These are phyloP conservation scores for Boletus semigastroideus DNA, from an alignment of 1,284 basidiomycete species.

Conservation along the genomic window DNA sequence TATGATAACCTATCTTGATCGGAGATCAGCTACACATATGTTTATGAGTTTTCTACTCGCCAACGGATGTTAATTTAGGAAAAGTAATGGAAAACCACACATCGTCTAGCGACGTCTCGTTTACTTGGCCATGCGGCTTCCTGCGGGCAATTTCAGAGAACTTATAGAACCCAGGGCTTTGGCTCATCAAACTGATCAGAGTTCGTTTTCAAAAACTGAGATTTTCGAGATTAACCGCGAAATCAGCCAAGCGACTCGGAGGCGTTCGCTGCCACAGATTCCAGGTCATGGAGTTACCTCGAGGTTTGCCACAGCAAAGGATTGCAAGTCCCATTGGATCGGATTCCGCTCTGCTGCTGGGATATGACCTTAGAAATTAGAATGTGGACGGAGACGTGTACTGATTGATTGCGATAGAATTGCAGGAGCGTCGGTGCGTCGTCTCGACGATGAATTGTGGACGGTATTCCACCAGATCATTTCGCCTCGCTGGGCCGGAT, in stretches of 20 bases:
- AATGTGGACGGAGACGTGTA: background rate
- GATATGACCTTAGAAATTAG: background rate
- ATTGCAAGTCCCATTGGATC: slow-evolving; percentile 1
- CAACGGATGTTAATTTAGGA: slow-evolving; percentile 15
- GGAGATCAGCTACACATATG: slow-evolving; percentile 19
- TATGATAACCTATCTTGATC: slow-evolving; percentile 37
- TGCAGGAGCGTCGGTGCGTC: slow-evolving; percentile 23
- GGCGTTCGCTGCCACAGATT: background rate
- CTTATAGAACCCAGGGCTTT: slow-evolving; percentile 4
- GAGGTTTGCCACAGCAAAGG: slow-evolving; percentile 4
- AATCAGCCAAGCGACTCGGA: slow-evolving; percentile 9
- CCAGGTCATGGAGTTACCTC: slow-evolving; percentile 4
- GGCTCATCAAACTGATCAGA: slow-evolving; percentile 24
- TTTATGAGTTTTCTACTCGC: slow-evolving; percentile 9
- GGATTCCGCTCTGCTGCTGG: slow-evolving; percentile 15
- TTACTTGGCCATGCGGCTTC: slow-evolving; percentile 20
- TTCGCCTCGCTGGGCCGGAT: slow-evolving; percentile 20
- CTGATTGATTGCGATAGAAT: slow-evolving; percentile 2
- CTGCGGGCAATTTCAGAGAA: slow-evolving; percentile 14
- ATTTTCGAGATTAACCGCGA: slow-evolving; percentile 30
- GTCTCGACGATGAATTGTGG: slow-evolving; percentile 23
- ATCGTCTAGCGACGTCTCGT: slow-evolving; percentile 12
- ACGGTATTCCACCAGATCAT: slow-evolving; percentile 17
- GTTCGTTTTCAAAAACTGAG: slow-evolving; percentile 18
- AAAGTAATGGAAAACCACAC: slow-evolving; percentile 6